Conservation (phyloP, 108 stramenopile species). For the Seminavis robusta region DNA sequence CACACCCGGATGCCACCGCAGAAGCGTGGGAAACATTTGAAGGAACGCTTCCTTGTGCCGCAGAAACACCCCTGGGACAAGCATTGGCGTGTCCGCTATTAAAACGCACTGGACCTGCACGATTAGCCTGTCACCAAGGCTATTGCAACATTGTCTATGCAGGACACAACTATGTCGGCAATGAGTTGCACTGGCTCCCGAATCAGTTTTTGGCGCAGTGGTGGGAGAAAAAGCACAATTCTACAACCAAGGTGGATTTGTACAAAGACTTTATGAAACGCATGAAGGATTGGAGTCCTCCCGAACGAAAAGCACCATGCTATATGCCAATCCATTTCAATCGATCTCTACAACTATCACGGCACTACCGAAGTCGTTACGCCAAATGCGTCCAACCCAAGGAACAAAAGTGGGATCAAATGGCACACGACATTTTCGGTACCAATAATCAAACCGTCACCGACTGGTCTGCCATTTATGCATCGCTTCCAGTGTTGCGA, state of each 20-base stretch:
- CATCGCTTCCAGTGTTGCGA: conserved; percentile 30
- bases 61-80: conserved; percentile 36
- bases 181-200: conserved; percentile 48
- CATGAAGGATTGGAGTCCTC: too few species aligned
- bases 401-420: too few species aligned
- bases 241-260: too few species aligned
- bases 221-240: conserved; percentile 16
- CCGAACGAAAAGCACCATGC: too few species aligned
- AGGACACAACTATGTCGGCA: conserved; percentile 31
- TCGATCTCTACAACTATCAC: too few species aligned
- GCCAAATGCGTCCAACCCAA: too few species aligned
- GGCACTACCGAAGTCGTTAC: too few species aligned
- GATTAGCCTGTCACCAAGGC: neutral
- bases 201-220: conserved; percentile 17
- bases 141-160: conserved; percentile 26
- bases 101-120: too few species aligned
- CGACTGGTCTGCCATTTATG: conserved; percentile 32
- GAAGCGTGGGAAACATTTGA: conserved; percentile 27
- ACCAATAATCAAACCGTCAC: too few species aligned
- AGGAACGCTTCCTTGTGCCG: conserved; percentile 25
- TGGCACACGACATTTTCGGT: too few species aligned
- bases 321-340: conserved; percentile 4
- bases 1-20: too few species aligned
- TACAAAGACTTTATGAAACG: too few species aligned
- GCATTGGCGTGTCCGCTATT: conserved; percentile 35